Base-by-base conservation (phyloP, 2,329 filamentous ascomycete genomes). In the Geosmithia flava region DNA sequence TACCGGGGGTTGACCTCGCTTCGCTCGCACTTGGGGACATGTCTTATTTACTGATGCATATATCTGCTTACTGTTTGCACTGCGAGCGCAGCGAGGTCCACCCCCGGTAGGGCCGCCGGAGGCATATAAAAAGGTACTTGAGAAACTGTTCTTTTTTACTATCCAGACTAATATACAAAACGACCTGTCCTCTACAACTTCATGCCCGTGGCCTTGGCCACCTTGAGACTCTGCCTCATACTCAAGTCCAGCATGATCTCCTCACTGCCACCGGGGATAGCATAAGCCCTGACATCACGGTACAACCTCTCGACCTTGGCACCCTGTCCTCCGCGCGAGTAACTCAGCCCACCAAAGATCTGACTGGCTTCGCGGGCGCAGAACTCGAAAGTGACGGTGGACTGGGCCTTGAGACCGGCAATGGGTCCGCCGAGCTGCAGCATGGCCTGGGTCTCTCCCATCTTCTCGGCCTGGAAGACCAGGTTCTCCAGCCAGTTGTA, bases 231-330 rank as follows among this genome's bases (percentile, higher is more conserved):
- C 74, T 96, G 90, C 57, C 91, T 77, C 65, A 98, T 95, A 68
- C 87, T 95, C 60, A 98, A 68, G 66, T 98, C 93, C 55, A 97
- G 72, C 93, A 98, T 98, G 55, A 98, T 98, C 76, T 98, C 93
- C 71, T 98, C 91, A 55, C 82, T 88, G 20, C 93, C 93, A 59
- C 93, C 93, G 3, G 93, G 93, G 56, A 98, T 91, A 53, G 93
- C 91, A 66, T 98, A 97, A 1, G 93, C 93, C 57, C 93, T 78
- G 16, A 97, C 93, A 65, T 98, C 93, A 53, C 93, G 79, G 68
- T 97, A 97, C 58, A 98, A 69, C 51, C 93, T 73, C 79, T 98
- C 93, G 47, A 97, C 80, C 79, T 96, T 96, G 50, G 81, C 91
- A 52, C 93, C 93, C 71, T 97, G 93, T 16, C 93, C 93, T 49